Evolutionary conservation across 176 grass and related monocot species (phyloP), one percentile per base, ranked within the genome.

Genomic region (Oryza meridionalis): DNA sequence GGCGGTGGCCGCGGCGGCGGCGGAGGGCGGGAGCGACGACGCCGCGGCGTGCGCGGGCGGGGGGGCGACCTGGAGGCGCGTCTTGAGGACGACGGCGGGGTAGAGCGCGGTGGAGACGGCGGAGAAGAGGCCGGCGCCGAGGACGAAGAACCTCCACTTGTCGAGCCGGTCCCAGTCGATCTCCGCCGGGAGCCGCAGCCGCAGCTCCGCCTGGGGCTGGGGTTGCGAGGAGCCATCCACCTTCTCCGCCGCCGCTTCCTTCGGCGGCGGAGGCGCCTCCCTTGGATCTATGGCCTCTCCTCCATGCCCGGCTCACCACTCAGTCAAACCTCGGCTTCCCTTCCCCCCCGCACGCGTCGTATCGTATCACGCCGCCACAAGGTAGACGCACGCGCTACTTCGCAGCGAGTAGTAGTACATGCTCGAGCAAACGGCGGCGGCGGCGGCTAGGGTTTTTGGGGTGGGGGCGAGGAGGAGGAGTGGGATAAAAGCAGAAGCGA

Each of bases 71-170:
- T 96, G 94, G 24, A 96, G 78, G 1, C 88, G 94, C 51, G 91
- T 96, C 78, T 93, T 96, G 88, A 96, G 91, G n/a, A 96, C 88
- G 29, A 96, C 78, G 4, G 88, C 65, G 2, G 88, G 91, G 81
- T 96, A 96, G 19, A 96, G 94, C 11, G 91, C 84, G 13, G 61
- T 70, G 11, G 71, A 89, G 40, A 86, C 83, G 61, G 82, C 80
- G 38, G 87, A 89, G 83, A 92, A 92, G 80, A 90, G 84, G 0
- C 74, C 80, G 8, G 80, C 88, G 38, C 84, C 84, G 49, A 90
- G 62, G n/a, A 90, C 50, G 76, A 90, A 90, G 75, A 90, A 90
- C 69, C 88, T 75, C 29, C 62, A 65, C 88, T 90, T 90, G 69
- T 90, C 69, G 40, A 90, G 88, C 49, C 63, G 69, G 29, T 90